Percentiles rank a stretch among this genome's conserved stretches.
phyloP scores from a whole-genome alignment of 441 rosid species.

The Croton setiger region DNA sequence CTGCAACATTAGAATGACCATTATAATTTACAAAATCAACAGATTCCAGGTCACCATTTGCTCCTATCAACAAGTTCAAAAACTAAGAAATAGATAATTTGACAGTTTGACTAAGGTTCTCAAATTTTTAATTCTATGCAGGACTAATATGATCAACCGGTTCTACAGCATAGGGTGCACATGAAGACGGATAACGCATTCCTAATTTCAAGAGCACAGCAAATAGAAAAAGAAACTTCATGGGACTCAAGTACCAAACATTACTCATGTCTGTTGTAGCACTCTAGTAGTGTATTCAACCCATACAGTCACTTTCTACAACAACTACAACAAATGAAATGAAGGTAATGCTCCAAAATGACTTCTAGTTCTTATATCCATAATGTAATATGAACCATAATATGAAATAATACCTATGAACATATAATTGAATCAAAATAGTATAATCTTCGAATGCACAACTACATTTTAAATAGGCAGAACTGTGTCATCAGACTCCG shows the following conservation, averaged over 20 bases:
- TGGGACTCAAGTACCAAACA: neutral
- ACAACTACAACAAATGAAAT: neutral
- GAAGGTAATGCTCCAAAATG: neutral
- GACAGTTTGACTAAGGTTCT: neutral
- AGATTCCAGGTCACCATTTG: neutral
- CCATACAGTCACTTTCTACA: neutral
- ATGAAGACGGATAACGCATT: neutral
- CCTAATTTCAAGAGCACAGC: neutral
- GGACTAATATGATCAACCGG: neutral
- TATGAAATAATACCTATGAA: neutral
- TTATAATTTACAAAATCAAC: neutral
- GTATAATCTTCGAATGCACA: neutral
- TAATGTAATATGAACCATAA: neutral
- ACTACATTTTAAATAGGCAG: neutral
- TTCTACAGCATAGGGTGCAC: neutral
- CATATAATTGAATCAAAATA: neutral
- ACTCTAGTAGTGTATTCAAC: neutral
- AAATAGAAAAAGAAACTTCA: neutral
- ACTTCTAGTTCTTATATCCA: neutral
- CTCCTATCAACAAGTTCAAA: neutral
- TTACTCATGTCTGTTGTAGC: neutral
- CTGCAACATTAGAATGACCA: slow-evolving; percentile 30
- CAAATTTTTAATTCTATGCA: neutral
- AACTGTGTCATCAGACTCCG: neutral
- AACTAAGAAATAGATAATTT: too few species aligned